Conservation (phyloP, 306 rosid species). For the Abrus pulchellus region DNA sequence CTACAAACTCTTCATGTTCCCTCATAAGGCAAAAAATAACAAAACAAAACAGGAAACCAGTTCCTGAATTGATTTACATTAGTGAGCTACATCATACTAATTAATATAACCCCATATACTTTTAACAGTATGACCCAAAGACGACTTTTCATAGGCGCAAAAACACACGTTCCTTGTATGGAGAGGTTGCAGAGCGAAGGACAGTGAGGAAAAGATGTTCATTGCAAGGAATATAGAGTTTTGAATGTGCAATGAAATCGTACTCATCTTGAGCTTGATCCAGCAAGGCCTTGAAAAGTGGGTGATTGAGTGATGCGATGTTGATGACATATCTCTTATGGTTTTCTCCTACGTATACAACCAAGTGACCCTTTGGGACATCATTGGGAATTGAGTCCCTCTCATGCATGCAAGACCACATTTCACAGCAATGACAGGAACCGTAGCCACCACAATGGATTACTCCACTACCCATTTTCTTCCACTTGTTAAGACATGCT, state of each 20-base stretch:
- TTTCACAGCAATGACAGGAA: slow-evolving; percentile 61
- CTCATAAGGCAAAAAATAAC: not conserved
- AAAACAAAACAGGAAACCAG: slow-evolving; percentile 36
- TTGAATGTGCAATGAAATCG: slow-evolving; percentile 71
- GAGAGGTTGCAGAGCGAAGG: slow-evolving; percentile 61
- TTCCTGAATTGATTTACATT: slow-evolving; percentile 44
- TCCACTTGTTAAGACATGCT: slow-evolving; percentile 76
- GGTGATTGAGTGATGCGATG: slow-evolving; percentile 72
- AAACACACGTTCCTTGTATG: slow-evolving; percentile 43
- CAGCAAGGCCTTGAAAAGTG: slow-evolving; percentile 83
- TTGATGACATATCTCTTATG: slow-evolving; percentile 85
- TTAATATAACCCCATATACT: too few relatives aligned
- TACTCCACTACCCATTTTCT: slow-evolving; percentile 62
- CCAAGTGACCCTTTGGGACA: slow-evolving; percentile 97
- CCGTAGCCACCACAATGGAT: slow-evolving; percentile 63
- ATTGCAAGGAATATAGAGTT: slow-evolving; percentile 86
- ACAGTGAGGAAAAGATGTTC: slow-evolving; percentile 75
- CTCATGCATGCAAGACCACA: slow-evolving; percentile 61
- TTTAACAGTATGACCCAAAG: too few relatives aligned
- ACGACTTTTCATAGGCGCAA: too few relatives aligned
- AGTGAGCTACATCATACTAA: slow-evolving; percentile 24
- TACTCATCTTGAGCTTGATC: slow-evolving; percentile 89
- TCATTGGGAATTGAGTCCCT: slow-evolving; percentile 73
- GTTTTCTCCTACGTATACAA: slow-evolving; percentile 85
- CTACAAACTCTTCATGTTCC: slow-evolving; percentile 21